Conservation (phyloP, 352 stramenopile species). For the Blastocystis sp. region DNA sequence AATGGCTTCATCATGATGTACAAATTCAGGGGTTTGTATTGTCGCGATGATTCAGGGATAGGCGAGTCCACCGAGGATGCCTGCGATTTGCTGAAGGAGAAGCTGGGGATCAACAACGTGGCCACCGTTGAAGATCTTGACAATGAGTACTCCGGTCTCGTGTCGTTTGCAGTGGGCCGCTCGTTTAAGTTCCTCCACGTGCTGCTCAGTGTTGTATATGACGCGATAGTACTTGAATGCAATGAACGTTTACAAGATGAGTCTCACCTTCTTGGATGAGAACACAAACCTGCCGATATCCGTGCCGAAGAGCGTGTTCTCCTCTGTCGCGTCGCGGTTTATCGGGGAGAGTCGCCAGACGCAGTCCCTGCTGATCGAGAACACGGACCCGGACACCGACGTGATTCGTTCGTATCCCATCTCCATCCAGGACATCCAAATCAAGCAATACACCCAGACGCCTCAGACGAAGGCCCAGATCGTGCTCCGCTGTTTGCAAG, state of each 20-base stretch:
- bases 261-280: conserved; percentile 2
- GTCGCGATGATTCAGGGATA: neutral
- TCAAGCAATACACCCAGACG: conserved; percentile 28
- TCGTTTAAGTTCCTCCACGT: conserved; percentile 5
- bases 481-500: conserved; percentile 6
- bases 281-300: neutral
- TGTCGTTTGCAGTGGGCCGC: conserved; percentile 32
- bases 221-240: conserved; percentile 27
- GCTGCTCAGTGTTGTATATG: no score
- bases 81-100: neutral
- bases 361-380: neutral
- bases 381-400: no score
- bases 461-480: neutral
- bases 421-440: conserved; percentile 44
- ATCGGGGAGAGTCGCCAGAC: conserved; percentile 41
- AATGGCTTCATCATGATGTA: conserved; percentile 31
- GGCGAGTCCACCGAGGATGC: conserved; percentile 11
- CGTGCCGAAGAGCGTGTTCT: neutral
- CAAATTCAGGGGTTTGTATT: conserved; percentile 27
- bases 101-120: neutral
- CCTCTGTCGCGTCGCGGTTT: neutral
- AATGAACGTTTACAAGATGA: conserved; percentile 16
- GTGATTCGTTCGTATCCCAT: conserved; percentile 50
- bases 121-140: conserved; percentile 33
- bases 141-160: conserved; percentile 20